These are phyloP conservation scores for Hortaea sp. DNA, from an alignment of 2,329 filamentous ascomycete genomes.

Conservation along the genomic window DNA sequence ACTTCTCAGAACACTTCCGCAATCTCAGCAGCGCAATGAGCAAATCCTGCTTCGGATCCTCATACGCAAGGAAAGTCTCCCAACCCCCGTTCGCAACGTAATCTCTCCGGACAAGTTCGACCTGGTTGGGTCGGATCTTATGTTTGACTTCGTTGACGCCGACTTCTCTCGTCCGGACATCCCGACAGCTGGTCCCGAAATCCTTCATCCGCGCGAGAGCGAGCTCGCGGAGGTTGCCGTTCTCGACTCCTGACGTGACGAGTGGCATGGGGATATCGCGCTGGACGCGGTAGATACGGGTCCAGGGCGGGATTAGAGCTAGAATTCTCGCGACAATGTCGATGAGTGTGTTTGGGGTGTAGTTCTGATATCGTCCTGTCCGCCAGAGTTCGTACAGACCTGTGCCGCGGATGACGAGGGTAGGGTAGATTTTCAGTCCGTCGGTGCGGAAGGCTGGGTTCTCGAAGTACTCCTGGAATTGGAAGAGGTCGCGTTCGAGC, in stretches of 20 bases:
- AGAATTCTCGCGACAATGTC: slow-evolving; percentile 95
- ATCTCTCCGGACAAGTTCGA: slow-evolving; percentile 87
- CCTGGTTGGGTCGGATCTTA: slow-evolving; percentile 92
- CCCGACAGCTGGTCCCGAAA: slow-evolving; percentile 92
- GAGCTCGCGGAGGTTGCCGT: slow-evolving; percentile 88
- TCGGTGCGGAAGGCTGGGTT: slow-evolving; percentile 94
- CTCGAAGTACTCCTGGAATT: slow-evolving; percentile 96
- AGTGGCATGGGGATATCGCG: slow-evolving; percentile 99
- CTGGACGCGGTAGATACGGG: slow-evolving; percentile 95
- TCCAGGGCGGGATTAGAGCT: slow-evolving; percentile 92
- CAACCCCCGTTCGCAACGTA: slow-evolving; percentile 93
- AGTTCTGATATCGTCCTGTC: slow-evolving; percentile 95
- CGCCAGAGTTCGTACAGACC: slow-evolving; percentile 96
- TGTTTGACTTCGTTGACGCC: slow-evolving; percentile 99
- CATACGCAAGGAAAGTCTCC: slow-evolving; percentile 97
- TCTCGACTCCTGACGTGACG: slow-evolving; percentile 97
- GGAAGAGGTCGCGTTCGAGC: slow-evolving; percentile 93
- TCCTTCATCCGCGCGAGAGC: slow-evolving; percentile 98
- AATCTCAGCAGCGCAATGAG: slow-evolving; percentile 81
- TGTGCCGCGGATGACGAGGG: slow-evolving; percentile 90
- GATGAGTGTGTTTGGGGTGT: slow-evolving; percentile 92
- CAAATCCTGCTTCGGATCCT: slow-evolving; percentile 97
- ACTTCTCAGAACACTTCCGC: slow-evolving; percentile 80
- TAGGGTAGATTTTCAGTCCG: slow-evolving; percentile 95
- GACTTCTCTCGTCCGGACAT: slow-evolving; percentile 91